Base-by-base conservation (phyloP, 2,329 filamentous ascomycete genomes). In the Dryadomyces sulphureus region DNA sequence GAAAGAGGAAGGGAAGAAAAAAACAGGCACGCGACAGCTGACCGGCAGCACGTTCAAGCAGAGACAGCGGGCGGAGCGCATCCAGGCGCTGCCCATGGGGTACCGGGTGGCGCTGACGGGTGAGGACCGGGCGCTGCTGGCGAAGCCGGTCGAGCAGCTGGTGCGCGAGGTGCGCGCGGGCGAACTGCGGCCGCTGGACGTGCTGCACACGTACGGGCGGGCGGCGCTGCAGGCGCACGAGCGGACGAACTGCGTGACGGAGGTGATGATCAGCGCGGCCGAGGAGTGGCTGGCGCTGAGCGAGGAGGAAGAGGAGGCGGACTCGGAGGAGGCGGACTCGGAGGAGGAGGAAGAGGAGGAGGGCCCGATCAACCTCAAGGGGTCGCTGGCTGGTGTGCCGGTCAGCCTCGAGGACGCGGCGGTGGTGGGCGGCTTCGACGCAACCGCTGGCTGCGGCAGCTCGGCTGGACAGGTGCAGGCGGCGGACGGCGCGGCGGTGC, bases 191-290 rank as follows among this genome's bases (percentile, higher is more conserved):
- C 80, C 89, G 0, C 60, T 81, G 21, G 79, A 87, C 50, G 75
- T 95, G 41, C 76, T 95, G n/a, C 77, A 71, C 49, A 79, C 87
- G 11, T 96, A 95, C 60, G 84, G 84, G 56, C 94, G 93, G 62
- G 80, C 90, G 19, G 84, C 89, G 0, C 60, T 94, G 45, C 81
- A 79, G 57, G 89, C 87, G 1, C 90, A 95, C 32, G 73, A 2
- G 5, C 20, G 36, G 63, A 94, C 88, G 2, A 95, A 95, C 61
- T 93, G 86, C 57, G 65, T 93, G 12, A 95, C 90, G 0, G 89
- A 95, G 63, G 68, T 95, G 47, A 75, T 95, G 66, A 73, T 95
- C 34, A 70, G 76, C 0, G 80, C 81, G 46, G 86, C 87, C 0
- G 85, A 94, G 62, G 63, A 68, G 45, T 94, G 87, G 86, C 60